A percentile compares a stretch with the other conserved stretches of the same genome.
These are phyloP conservation scores for Primulina huaijiensis DNA, from an alignment of 257 asterid species.

Conservation along the genomic window DNA sequence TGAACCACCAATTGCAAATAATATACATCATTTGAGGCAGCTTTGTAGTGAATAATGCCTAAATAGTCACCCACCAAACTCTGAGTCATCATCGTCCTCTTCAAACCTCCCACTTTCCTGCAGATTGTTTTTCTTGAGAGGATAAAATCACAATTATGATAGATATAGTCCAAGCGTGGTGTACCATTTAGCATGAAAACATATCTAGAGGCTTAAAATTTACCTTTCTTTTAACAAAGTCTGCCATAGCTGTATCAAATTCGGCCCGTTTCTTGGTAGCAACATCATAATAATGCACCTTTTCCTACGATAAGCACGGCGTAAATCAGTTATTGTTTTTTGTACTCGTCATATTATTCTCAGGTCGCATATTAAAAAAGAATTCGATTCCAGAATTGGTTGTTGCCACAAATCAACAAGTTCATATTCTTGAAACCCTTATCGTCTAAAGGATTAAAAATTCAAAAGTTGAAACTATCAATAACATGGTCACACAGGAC, in stretches of 20 bases:
- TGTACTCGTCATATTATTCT: background rate
- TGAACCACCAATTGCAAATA: background rate
- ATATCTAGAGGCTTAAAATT: background rate
- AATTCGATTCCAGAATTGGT: background rate
- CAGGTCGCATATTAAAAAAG: background rate
- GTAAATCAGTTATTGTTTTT: background rate
- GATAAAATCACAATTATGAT: background rate
- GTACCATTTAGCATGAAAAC: background rate
- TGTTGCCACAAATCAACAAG: background rate
- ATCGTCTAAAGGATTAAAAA: slow-evolving; percentile 2
- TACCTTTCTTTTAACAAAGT: slow-evolving; percentile 61
- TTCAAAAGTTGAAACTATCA: background rate
- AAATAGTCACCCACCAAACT: slow-evolving; percentile 34
- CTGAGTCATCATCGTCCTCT: slow-evolving; percentile 59
- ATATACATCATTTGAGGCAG: background rate
- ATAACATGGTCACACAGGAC: background rate
- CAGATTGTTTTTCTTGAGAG: slow-evolving; percentile 23
- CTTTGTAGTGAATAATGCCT: background rate
- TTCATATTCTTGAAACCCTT: slow-evolving; percentile 4
- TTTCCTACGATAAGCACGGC: slow-evolving; percentile 51
- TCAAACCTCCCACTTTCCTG: slow-evolving; percentile 81
- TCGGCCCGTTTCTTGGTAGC: slow-evolving; percentile 94
- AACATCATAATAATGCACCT: slow-evolving; percentile 79
- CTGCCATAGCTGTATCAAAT: slow-evolving; percentile 73
- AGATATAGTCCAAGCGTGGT: background rate